Evolutionary conservation across 441 rosid genomes (phyloP).

Genomic region (Sinapis alba): DNA sequence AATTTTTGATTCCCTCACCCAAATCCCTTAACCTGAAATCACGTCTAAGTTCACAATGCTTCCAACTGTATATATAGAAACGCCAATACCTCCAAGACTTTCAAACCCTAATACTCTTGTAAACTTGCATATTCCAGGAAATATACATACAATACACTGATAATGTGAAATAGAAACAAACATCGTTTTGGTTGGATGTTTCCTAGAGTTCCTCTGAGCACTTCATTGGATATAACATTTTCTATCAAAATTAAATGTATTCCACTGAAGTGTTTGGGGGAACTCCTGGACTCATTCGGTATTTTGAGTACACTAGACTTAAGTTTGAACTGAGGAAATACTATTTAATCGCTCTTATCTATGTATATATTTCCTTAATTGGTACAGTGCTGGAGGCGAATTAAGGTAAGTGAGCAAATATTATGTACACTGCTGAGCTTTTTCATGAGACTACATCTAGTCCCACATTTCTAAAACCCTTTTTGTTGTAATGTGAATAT

Average conservation of each 20-base stretch:
- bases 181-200: conserved; percentile 12
- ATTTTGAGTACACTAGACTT: neutral
- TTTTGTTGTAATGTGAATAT: neutral
- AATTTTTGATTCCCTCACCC: conserved; percentile 1
- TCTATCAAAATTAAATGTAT: neutral
- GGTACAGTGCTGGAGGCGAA: neutral
- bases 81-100: neutral
- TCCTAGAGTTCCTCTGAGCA: conserved; percentile 38
- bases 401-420: neutral
- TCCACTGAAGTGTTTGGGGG: conserved; percentile 46
- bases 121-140: neutral
- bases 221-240: conserved; percentile 34
- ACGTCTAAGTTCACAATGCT: conserved; percentile 35
- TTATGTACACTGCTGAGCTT: neutral
- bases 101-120: conserved; percentile 16
- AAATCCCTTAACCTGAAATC: conserved; percentile 26
- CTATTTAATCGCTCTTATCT: neutral
- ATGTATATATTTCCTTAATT: neutral
- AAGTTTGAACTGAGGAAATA: neutral
- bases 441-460: neutral
- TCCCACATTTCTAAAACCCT: neutral
- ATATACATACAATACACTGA: neutral
- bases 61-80: conserved; percentile 16
- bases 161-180: neutral
- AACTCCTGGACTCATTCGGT: conserved; percentile 33